A percentile compares a stretch with the other conserved stretches of the same genome.
phyloP scores from a whole-genome alignment of 2,329 filamentous ascomycete genomes.

The Paracoccidioides brasiliensis region DNA sequence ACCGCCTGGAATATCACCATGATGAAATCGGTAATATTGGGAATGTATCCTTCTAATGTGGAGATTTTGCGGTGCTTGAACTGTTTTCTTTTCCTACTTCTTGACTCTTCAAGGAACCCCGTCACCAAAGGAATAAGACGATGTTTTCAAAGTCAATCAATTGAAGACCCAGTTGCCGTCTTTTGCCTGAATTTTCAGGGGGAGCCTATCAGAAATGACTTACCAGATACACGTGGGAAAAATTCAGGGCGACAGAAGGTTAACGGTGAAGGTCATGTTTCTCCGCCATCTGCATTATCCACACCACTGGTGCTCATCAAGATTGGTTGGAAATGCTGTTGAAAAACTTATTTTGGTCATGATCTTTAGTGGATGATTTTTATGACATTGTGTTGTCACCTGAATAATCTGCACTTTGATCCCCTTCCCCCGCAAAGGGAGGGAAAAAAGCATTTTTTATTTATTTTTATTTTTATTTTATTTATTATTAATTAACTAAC shows the following conservation, averaged over 20 bases:
- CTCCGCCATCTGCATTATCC: not conserved
- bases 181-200: not conserved
- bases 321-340: not conserved
- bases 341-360: not conserved
- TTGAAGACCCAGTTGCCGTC: not conserved
- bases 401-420: conserved; percentile 1
- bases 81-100: not conserved
- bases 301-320: not conserved
- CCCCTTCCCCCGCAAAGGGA: not conserved
- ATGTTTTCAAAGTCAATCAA: not conserved
- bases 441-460: not conserved
- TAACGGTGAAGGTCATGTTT: not conserved
- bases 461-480: not conserved
- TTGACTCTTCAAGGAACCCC: not conserved
- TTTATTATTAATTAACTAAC: no score
- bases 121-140: not conserved
- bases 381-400: not conserved
- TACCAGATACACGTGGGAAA: not conserved
- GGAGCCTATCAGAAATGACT: not conserved
- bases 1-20: not conserved
- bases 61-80: not conserved
- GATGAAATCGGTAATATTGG: not conserved
- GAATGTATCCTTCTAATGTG: not conserved
- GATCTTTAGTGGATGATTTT: not conserved
- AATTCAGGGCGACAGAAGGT: not conserved